Conservation (phyloP, 192 early-diverging fungal species). For the Umbelopsis ramanniana region DNA sequence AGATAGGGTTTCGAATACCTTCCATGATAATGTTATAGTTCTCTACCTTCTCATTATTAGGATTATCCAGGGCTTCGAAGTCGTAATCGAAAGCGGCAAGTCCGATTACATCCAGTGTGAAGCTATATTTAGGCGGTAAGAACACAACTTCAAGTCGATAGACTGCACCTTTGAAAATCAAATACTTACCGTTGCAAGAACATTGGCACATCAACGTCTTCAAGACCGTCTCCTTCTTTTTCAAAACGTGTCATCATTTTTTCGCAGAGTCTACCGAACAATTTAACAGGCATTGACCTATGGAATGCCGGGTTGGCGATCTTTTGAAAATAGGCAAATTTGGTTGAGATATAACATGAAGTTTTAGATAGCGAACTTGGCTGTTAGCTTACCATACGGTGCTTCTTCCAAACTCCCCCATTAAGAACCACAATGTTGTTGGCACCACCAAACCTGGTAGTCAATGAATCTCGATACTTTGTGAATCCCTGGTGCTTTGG, state of each 20-base stretch:
- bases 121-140: neutral
- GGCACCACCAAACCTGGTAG: no score
- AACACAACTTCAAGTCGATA: no score
- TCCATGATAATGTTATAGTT: conserved; percentile 12
- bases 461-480: neutral
- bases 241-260: neutral
- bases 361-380: no score
- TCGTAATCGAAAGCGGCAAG: conserved; percentile 37
- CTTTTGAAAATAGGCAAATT: no score
- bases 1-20: neutral
- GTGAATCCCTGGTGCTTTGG: neutral
- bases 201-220: neutral
- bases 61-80: conserved; percentile 26
- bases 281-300: conserved; percentile 27
- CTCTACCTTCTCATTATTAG: conserved; percentile 14
- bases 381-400: no score
- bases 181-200: neutral
- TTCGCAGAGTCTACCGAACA: conserved; percentile 26
- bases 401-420: no score
- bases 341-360: no score
- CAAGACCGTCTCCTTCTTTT: neutral
- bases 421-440: no score
- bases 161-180: neutral
- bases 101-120: conserved; percentile 39
- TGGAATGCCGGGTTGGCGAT: conserved; percentile 30